phyloP scores from a whole-genome alignment of 2,329 filamentous ascomycete species.

The Colletotrichum sidae region DNA sequence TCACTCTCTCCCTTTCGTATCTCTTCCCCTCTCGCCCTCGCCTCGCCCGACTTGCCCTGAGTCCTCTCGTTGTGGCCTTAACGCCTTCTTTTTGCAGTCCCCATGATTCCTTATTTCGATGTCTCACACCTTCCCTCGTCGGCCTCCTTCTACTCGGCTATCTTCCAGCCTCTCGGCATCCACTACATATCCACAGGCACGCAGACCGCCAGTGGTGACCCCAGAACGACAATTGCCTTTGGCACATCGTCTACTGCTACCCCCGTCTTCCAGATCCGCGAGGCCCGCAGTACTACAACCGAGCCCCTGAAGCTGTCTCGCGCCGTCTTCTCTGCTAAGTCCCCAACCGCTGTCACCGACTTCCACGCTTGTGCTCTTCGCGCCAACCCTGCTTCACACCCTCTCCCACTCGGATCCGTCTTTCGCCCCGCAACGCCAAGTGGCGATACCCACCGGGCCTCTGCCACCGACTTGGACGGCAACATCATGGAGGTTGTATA shows the following conservation, averaged over 20 bases:
- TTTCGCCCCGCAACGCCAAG: slow-evolving; percentile 56
- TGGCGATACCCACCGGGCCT: slow-evolving; percentile 57
- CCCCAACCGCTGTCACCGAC: slow-evolving; percentile 72
- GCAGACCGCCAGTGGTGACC: slow-evolving; percentile 24
- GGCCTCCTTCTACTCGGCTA: slow-evolving; percentile 84
- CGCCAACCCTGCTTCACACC: slow-evolving; percentile 57
- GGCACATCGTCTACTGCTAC: slow-evolving; percentile 49
- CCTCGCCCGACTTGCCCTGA: too few species aligned
- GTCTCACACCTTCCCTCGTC: slow-evolving; percentile 84
- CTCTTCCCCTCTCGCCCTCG: too few species aligned
- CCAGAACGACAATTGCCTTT: slow-evolving; percentile 50
- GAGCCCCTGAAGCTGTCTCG: slow-evolving; percentile 55
- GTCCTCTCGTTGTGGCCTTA: too few species aligned
- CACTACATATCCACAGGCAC: slow-evolving; percentile 66
- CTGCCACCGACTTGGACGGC: slow-evolving; percentile 82
- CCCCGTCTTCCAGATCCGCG: slow-evolving; percentile 59
- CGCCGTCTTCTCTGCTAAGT: slow-evolving; percentile 76
- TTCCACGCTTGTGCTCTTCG: slow-evolving; percentile 79
- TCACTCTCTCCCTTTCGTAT: too few species aligned
- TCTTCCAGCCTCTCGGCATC: slow-evolving; percentile 82
- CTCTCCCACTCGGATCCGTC: slow-evolving; percentile 53
- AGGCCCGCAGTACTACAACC: slow-evolving; percentile 51
- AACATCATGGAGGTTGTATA: slow-evolving; percentile 86
- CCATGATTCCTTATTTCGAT: slow-evolving; percentile 64
- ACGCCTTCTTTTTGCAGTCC: neutral